Conservation (phyloP, 73 alveolate genomes). For the Urostyla sp. region DNA sequence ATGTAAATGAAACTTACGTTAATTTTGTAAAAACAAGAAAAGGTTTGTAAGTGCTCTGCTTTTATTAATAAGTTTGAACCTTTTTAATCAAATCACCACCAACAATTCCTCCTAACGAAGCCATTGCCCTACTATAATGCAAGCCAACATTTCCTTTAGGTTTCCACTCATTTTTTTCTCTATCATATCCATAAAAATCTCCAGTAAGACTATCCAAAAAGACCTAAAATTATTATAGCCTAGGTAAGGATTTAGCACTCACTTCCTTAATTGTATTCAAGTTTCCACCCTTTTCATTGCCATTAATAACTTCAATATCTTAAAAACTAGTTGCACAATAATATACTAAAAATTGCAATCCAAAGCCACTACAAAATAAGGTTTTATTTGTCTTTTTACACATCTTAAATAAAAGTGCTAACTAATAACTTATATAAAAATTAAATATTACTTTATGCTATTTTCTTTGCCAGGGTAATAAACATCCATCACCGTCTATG, state of each 20-base stretch:
- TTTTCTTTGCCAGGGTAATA: conserved; percentile 91
- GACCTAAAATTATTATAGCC: conserved; percentile 69
- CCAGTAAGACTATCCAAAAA: conserved; percentile 95
- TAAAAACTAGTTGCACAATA: conserved; percentile 81
- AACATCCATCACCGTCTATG: conserved; percentile 87
- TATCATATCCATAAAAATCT: conserved; percentile 84
- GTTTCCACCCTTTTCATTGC: conserved; percentile 84
- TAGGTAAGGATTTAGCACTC: conserved; percentile 55
- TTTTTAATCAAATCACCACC: conserved; percentile 48
- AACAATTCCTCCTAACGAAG: conserved; percentile 7
- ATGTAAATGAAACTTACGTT: conserved; percentile 72
- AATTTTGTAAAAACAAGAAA: conserved; percentile 29
- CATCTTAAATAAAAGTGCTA: conserved; percentile 79
- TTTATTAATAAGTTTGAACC: background rate
- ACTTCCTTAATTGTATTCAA: conserved; percentile 67
- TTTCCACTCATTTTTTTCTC: conserved; percentile 84
- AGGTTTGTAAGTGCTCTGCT: conserved; percentile 19
- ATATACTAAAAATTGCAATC: conserved; percentile 84
- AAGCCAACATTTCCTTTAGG: conserved; percentile 94
- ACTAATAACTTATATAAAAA: conserved; percentile 31
- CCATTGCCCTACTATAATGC: conserved; percentile 79
- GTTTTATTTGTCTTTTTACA: conserved; percentile 87
- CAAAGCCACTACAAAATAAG: conserved; percentile 85
- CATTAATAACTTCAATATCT: conserved; percentile 80
- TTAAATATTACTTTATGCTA: conserved; percentile 60